These are phyloP conservation scores for Ensete glaucum DNA, from an alignment of 176 grass and related monocot genomes.

Conservation along the genomic window DNA sequence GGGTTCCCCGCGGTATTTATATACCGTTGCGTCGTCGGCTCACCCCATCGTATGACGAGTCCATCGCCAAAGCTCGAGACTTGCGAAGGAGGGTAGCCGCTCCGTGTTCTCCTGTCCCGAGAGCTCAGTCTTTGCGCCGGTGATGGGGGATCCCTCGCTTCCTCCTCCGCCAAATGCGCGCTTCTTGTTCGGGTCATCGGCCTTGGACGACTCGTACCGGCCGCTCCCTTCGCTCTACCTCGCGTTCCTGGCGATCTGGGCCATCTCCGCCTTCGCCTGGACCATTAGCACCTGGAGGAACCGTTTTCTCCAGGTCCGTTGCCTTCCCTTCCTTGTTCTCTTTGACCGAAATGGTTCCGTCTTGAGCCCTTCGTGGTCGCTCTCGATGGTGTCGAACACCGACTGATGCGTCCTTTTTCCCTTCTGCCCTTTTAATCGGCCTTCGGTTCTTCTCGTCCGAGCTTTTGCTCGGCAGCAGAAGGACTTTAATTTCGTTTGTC, in stretches of 20 bases:
- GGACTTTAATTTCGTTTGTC: too few relatives aligned
- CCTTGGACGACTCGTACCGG: conserved; percentile 53
- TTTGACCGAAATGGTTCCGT: neutral
- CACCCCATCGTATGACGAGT: too few relatives aligned
- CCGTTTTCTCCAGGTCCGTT: conserved; percentile 62
- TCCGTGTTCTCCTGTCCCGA: neutral
- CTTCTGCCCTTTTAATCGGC: too few relatives aligned
- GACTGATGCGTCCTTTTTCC: too few relatives aligned
- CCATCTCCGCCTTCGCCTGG: conserved; percentile 68
- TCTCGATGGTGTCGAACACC: neutral
- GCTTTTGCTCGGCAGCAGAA: too few relatives aligned
- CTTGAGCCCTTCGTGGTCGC: neutral
- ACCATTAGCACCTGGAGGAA: conserved; percentile 71
- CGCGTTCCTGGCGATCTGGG: conserved; percentile 78
- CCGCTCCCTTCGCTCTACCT: conserved; percentile 76
- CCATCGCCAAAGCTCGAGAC: too few relatives aligned
- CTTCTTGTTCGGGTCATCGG: conserved; percentile 27
- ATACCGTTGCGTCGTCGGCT: neutral
- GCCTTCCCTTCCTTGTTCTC: neutral
- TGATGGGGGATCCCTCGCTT: conserved; percentile 18
- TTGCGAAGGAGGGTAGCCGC: neutral
- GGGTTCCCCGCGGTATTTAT: conserved; percentile 36
- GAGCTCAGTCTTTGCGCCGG: neutral
- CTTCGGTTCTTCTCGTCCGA: too few relatives aligned
- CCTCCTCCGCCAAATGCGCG: conserved; percentile 11